A percentile compares a stretch with the other conserved stretches of the same genome.
Conservation (phyloP, 1,284 basidiomycete genomes). For the Heterobasidion parviporum region DNA sequence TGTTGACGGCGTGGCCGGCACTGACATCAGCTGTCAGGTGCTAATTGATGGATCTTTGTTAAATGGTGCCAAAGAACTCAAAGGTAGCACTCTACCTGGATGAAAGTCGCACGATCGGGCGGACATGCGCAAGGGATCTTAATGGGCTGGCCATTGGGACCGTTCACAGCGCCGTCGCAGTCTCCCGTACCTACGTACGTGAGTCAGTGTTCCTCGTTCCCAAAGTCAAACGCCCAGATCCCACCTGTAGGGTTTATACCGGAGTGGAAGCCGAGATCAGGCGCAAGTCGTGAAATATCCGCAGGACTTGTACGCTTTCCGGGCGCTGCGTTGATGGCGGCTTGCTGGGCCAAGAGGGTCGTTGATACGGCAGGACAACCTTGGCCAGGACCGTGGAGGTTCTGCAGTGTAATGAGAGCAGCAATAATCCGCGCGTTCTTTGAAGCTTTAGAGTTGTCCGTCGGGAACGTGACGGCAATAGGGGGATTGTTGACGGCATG, state of each 20-base stretch:
- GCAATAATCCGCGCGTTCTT: conserved; percentile 40
- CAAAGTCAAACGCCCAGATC: too few species aligned
- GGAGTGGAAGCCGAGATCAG: conserved; percentile 13
- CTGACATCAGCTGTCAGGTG: conserved; percentile 24
- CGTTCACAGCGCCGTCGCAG: conserved; percentile 29
- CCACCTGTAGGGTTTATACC: conserved; percentile 19
- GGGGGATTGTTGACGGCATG: conserved; percentile 49
- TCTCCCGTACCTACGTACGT: conserved; percentile 1
- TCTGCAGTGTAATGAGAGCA: conserved; percentile 19
- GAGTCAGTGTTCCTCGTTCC: too few species aligned
- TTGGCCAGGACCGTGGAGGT: conserved; percentile 20
- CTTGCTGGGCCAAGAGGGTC: conserved; percentile 17
- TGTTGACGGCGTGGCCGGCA: conserved; percentile 28
- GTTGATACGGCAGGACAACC: conserved; percentile 23
- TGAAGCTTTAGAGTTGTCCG: conserved; percentile 37
- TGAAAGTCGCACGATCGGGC: neutral
- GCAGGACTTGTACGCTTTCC: neutral
- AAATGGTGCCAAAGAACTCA: too few species aligned
- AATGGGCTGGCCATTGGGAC: conserved; percentile 40
- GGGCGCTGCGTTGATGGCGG: neutral
- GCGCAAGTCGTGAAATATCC: conserved; percentile 7
- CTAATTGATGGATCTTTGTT: conserved; percentile 4
- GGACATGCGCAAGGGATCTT: conserved; percentile 42
- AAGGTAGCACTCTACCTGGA: conserved; percentile 5
- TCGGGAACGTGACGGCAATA: conserved; percentile 43